Evolutionary conservation across 352 stramenopile species (phyloP), one percentile per base, ranked within the genome.

Genomic region (Phytophthora cajani): DNA sequence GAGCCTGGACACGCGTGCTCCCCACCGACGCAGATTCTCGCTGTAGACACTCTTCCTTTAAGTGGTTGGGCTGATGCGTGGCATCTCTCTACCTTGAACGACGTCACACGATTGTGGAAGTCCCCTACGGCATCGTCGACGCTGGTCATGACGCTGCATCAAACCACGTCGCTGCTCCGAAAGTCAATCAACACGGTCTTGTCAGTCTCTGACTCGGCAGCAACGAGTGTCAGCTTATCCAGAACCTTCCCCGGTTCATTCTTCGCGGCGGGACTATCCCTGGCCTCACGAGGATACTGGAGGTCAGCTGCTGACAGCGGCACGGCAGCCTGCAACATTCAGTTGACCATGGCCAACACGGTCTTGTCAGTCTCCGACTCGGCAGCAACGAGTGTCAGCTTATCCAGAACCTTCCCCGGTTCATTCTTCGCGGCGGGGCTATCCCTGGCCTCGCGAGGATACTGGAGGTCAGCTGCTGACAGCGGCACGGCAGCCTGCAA

Each of bases 21-120:
- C 40, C 58, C 61, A 1, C 57, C 69, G 8, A 46, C 64, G 0
- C 55, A 42, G 1, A 50, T 49, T 0, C 54, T 76, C 3, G 62
- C 69, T 16, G 23, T 74, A 0, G 72, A 88, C 21, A 59, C 75
- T 0, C 54, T 83, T 14, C 42, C 71, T 23, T 60, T 89, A 17
- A 84, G 76, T 55, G 84, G 81, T 0, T 91, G 81, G 84, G 69
- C 87, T 42, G 79, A 85, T 30, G 19, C 68, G 2, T 91, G 81
- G 81, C 64, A 78, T 52, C 21, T 79, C 32, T 74, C 80, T 7
- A 77, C 75, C n/a, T 61, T 78, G 7, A 58, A 32, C 5, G 66
- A 80, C 19, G 64, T 83, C 42, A 69, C 62, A 11, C 64, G 56
- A 0, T 64, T 78, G 21, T 87, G 80, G 80, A 73, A 69, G 6